A percentile compares a stretch with the other conserved stretches of the same genome.
These are phyloP conservation scores for Sedum album DNA, from an alignment of 164 flowering plant species.

Conservation along the genomic window DNA sequence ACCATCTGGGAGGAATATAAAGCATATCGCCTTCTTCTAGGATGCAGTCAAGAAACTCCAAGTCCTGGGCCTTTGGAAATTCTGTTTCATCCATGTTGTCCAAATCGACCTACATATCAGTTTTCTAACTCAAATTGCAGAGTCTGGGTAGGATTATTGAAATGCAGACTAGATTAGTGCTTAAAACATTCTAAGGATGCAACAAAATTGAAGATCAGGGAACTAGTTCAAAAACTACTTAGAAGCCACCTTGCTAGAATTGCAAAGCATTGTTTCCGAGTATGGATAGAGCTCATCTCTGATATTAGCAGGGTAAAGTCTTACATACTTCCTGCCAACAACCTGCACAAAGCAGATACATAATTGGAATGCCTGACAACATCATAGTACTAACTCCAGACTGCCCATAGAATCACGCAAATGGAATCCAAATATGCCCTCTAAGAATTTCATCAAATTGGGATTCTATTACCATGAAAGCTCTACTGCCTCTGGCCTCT, in stretches of 20 bases:
- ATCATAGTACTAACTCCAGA: not conserved
- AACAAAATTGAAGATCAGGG: conserved; percentile 6
- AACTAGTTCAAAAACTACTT: not conserved
- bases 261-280: conserved; percentile 73
- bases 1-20: conserved; percentile 96
- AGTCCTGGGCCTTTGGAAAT: conserved; percentile 44
- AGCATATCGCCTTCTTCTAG: conserved; percentile 97
- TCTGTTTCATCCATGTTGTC: conserved; percentile 54
- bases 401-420: not conserved
- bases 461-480: not conserved
- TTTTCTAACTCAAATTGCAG: not conserved
- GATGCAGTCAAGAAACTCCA: conserved; percentile 84
- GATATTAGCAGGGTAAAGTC: conserved; percentile 74
- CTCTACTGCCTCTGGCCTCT: not conserved
- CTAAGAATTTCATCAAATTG: not conserved
- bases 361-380: not conserved
- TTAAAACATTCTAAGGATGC: not conserved
- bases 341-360: conserved; percentile 38
- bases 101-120: conserved; percentile 65
- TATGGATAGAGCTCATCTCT: conserved; percentile 75
- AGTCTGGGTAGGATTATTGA: not conserved
- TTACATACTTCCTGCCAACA: conserved; percentile 87
- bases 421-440: not conserved
- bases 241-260: conserved; percentile 77
- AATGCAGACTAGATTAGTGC: not conserved